Base-by-base conservation (phyloP, 306 rosid genomes). In the Adenanthera pavonina region DNA sequence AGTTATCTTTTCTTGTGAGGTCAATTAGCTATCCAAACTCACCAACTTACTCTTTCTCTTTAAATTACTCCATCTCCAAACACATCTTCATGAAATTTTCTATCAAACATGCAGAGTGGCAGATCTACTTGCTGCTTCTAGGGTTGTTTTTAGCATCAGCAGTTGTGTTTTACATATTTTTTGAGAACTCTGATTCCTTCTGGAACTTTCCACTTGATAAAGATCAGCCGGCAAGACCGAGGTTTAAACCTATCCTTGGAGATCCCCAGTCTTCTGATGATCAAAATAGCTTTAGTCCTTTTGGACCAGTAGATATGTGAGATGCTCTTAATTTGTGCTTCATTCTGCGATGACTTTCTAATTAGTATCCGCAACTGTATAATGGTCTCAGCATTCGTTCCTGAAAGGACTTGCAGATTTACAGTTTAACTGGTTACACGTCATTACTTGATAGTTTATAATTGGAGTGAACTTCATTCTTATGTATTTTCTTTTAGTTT, bases 41-140 rank as follows among this genome's bases (percentile, higher is more conserved):
- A 41, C 68, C 40, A 38, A 40, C 12, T 66, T 35, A 36, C 19
- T 51, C 0, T 15, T 0, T 51, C n/a, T 49, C 51, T 12, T 41
- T 41, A 41, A 41, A 1, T 41, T 48, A 11, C 15, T 48, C 12
- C 15, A 48, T 48, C 19, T 48, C 19, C 25, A 35, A 64, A 2
- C 44, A 35, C 69, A 34, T 74, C 71, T 64, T 33, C 53, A 75
- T 81, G 9, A 57, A 35, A 35, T 82, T 77, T 82, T 59, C 61
- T 71, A 9, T 72, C 16, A 77, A 85, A 87, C 80, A 13, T 92
- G 92, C 99, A 95, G 99, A 95, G 86, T 93, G 99, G 99, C 99
- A 95, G 93, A 93, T 95, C 80, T 95, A 95, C 83, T 4, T 87
- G 92, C 75, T 95, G 69, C 97, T 95, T 74, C 17, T 92, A 65